Evolutionary conservation across 345 rosid species (phyloP).

Genomic region (Isatis tinctoria): DNA sequence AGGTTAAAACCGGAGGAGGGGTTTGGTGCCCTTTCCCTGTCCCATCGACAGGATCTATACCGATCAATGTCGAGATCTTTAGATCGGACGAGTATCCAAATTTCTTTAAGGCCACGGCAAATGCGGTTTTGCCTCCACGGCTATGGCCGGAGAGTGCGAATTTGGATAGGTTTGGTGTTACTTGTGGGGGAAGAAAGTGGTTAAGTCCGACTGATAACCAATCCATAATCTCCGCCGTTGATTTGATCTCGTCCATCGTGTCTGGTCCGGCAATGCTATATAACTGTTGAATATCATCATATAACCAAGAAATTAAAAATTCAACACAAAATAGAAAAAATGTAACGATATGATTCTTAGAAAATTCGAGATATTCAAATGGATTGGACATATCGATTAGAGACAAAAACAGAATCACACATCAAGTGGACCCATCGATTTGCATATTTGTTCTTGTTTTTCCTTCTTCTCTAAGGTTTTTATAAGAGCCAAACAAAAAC

Average conservation of each 20-base stretch:
- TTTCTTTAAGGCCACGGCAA: constrained; percentile 55
- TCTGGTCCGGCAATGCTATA: constrained; percentile 72
- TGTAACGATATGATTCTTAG: neutral
- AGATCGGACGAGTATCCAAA: constrained; percentile 28
- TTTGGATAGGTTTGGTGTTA: constrained; percentile 54
- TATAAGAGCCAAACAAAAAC: neutral
- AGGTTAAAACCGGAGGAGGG: constrained; percentile 69
- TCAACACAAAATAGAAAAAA: neutral
- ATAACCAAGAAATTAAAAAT: neutral
- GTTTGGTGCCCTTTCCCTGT: constrained; percentile 63
- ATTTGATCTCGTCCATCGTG: constrained; percentile 54
- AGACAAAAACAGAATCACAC: neutral
- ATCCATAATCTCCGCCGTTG: constrained; percentile 48
- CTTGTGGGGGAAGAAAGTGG: constrained; percentile 47
- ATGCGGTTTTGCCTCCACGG: constrained; percentile 86
- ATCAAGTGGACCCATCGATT: constrained; percentile 30
- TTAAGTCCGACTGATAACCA: constrained; percentile 55
- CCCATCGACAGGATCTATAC: constrained; percentile 89
- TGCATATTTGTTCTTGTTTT: constrained; percentile 2
- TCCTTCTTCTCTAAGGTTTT: constrained; percentile 25
- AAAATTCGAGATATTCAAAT: neutral
- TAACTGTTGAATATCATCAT: constrained; percentile 35
- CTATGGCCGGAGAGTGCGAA: constrained; percentile 78
- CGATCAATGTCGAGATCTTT: constrained; percentile 59
- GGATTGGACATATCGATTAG: neutral